Percentiles rank a stretch among this genome's conserved stretches.
Conservation (phyloP, 1,139 yeast genomes). For the Hyphopichia pseudoburtonii region DNA sequence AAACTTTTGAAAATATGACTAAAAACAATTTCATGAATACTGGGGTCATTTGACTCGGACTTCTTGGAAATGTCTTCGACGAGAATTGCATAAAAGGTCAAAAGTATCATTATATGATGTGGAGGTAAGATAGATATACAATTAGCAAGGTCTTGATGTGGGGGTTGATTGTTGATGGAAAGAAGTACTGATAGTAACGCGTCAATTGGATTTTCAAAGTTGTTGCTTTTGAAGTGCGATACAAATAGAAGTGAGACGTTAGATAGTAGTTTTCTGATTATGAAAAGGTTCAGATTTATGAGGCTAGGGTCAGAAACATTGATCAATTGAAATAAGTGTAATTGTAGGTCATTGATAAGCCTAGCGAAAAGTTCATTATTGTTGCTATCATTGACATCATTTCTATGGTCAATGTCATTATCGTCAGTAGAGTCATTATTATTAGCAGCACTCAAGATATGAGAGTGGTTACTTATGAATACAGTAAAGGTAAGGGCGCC, state of each 20-base stretch:
- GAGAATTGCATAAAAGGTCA: conserved; percentile 48
- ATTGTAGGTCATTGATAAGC: conserved; percentile 1
- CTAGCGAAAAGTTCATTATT: neutral
- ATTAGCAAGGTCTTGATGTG: neutral
- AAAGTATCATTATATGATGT: conserved; percentile 2
- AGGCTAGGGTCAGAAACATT: neutral
- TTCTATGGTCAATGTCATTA: neutral
- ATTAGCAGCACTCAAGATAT: neutral
- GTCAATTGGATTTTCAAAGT: conserved; percentile 13
- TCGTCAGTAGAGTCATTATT: neutral
- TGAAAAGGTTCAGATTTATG: conserved; percentile 17
- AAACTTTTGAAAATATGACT: conserved; percentile 19
- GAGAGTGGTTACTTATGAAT: conserved; percentile 45
- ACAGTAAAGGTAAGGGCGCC: conserved; percentile 72
- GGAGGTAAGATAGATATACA: neutral
- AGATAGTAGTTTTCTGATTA: conserved; percentile 43
- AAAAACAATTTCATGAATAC: conserved; percentile 31
- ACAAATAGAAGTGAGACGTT: conserved; percentile 54
- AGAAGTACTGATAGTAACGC: neutral
- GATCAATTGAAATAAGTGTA: conserved; percentile 2
- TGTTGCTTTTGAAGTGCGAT: conserved; percentile 26
- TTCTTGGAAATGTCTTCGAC: conserved; percentile 55
- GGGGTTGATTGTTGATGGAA: neutral
- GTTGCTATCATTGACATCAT: neutral
- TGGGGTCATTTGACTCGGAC: conserved; percentile 19